Conservation (phyloP, 1,284 basidiomycete species). For the Trichosporon sp. region DNA sequence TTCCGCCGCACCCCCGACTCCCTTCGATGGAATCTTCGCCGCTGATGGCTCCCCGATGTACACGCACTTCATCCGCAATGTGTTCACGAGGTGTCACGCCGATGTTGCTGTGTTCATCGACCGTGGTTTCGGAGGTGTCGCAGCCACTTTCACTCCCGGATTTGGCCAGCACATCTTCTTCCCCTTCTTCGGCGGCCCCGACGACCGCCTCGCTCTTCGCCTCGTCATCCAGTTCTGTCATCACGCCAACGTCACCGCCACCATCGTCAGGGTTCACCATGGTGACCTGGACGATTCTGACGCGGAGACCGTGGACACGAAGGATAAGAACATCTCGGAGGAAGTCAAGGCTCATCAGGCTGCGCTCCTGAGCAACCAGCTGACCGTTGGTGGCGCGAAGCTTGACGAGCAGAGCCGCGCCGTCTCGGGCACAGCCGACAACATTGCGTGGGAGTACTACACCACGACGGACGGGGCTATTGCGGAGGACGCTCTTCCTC, state of each 20-base stretch:
- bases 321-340: conserved; percentile 40
- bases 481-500: conserved; percentile 34
- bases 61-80: conserved; percentile 75
- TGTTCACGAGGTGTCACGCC: conserved; percentile 66
- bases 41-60: conserved; percentile 61
- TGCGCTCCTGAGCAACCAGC: conserved; percentile 50
- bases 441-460: conserved; percentile 55
- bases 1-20: conserved; percentile 43
- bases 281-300: conserved; percentile 41
- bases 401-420: conserved; percentile 43
- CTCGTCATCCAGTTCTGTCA: conserved; percentile 77
- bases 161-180: conserved; percentile 70
- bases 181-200: conserved; percentile 89
- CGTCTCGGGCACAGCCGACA: conserved; percentile 57
- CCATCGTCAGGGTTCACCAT: conserved; percentile 65
- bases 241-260: conserved; percentile 67
- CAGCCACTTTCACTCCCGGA: conserved; percentile 42
- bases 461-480: conserved; percentile 31
- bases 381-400: conserved; percentile 46
- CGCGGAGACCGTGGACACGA: conserved; percentile 56
- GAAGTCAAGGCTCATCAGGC: conserved; percentile 48
- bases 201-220: conserved; percentile 79
- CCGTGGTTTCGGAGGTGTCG: conserved; percentile 59
- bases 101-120: conserved; percentile 85
- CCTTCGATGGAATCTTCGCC: conserved; percentile 53